Percentiles rank a stretch among this genome's conserved stretches.
Evolutionary conservation across 2,329 filamentous ascomycete species (phyloP).

Genomic region (Magnaporthiopsis incrustans): DNA sequence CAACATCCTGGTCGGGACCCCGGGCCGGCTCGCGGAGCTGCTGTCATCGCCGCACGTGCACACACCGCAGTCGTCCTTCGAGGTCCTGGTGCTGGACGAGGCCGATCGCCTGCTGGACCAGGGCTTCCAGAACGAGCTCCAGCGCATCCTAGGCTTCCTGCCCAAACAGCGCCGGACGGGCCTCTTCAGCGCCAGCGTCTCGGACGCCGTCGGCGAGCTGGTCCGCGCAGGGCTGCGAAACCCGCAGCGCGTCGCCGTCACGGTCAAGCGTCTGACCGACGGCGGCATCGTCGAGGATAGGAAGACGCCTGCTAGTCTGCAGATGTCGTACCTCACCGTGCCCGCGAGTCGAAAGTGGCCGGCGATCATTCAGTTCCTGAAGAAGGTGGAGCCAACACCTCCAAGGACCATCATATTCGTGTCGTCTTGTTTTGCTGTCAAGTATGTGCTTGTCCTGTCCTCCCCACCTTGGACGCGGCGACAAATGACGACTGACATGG

Average conservation of each 20-base stretch:
- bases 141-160: slow-evolving; percentile 72
- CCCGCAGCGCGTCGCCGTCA: slow-evolving; percentile 89
- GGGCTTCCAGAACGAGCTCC: slow-evolving; percentile 86
- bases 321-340: slow-evolving; percentile 76
- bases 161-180: slow-evolving; percentile 93
- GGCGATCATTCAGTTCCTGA: slow-evolving; percentile 61
- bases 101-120: slow-evolving; percentile 88
- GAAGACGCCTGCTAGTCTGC: slow-evolving; percentile 82
- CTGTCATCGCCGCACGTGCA: slow-evolving; percentile 81
- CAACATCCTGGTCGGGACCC: slow-evolving; percentile 80
- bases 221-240: slow-evolving; percentile 88
- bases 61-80: slow-evolving; percentile 81
- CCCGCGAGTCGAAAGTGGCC: slow-evolving; percentile 76
- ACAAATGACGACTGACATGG: background rate
- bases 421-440: slow-evolving; percentile 88
- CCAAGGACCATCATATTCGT: slow-evolving; percentile 87
- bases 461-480: background rate
- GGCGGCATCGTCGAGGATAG: slow-evolving; percentile 68
- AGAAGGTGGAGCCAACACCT: slow-evolving; percentile 61
- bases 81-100: slow-evolving; percentile 88
- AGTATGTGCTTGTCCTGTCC: slow-evolving; percentile 47
- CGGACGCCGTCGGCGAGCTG: slow-evolving; percentile 87
- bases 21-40: slow-evolving; percentile 81
- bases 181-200: slow-evolving; percentile 91
- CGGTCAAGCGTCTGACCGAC: slow-evolving; percentile 64